Evolutionary conservation across 768 basidiomycete species (phyloP), one percentile per base, ranked within the genome.

Genomic region (Lentinus brumalis): DNA sequence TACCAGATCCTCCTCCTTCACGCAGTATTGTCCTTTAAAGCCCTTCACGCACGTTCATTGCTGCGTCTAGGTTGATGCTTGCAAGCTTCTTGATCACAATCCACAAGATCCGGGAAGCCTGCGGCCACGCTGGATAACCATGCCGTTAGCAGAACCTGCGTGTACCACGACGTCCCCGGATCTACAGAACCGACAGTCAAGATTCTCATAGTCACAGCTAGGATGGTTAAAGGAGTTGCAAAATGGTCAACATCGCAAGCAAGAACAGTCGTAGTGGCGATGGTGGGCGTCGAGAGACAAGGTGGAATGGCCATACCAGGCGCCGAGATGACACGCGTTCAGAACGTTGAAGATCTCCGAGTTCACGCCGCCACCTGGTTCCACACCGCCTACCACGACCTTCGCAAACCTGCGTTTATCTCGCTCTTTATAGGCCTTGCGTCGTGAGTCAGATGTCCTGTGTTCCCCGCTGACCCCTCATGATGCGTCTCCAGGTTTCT

Each of bases 401-500:
- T 45, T 49, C 49, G 52, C 60, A 32, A 35, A 30, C 60, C 46
- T 41, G 55, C 50, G 32, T 52, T 59, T 51, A 35, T 40, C 40
- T 29, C 47, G 51, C 45, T 47, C 54, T 57, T 56, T 57, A 50
- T 50, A 52, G 18, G 29, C 56, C 32, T 55, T 52, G 26, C 10
- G 29, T 18, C 12, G 62, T 55, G 50, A 58, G 51, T 58, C 63
- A 26, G 56, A 39, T 39, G 38, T n/a, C 50, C 29, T 40, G 15
- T 44, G 16, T n/a, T n/a, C 50, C 57, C 63, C 61, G 12, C 49
- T 35, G 52, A 50, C 56, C 55, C 6, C 57, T 30, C 53, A 58
- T 26, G 21, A 66, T 66, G 61, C 55, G 80, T 73, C 77, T 83
- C 74, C 74, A 71, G 70, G 70, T 71, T 65, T 72, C 84, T 67